Evolutionary conservation across 2,329 filamentous ascomycete genomes (phyloP), one percentile per base, ranked within the genome.

Genomic region (Moelleriella libera): DNA sequence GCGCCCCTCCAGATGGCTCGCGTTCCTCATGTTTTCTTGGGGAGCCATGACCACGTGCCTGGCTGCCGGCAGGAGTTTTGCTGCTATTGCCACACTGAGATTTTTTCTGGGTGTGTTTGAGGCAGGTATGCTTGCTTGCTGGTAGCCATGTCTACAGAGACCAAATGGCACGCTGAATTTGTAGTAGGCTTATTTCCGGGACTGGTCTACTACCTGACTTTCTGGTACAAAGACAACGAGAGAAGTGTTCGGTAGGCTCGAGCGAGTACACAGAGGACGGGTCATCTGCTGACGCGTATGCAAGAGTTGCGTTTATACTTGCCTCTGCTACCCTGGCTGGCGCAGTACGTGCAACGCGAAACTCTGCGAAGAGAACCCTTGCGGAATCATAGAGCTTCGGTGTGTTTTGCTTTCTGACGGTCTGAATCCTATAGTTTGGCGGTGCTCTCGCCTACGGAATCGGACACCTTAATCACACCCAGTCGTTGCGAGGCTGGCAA

Each of bases 391-490:
- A 21, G 21, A 21, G 32, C 31, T 45, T 21, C 21, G 21, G 21
- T 21, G 21, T 21, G 21, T 2, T 21, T 21, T 21, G 21, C 2
- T 21, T 21, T 21, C 34, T 37, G 3, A 37, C 34, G 8, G 12
- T 37, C 21, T 3, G 3, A 21, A 12, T 37, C 34, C 8, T 2
- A 4, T 31, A 63, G 60, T 86, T 80, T 53, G 83, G 83, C 7
- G 84, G 85, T 2, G 71, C 85, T 1, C 74, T 88, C 7, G 84
- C 84, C 1, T 87, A 82, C 51, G 82, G 71, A 1, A 82, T 88
- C 50, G 80, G 81, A 0, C 79, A 82, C 56, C 83, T 88, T 76
- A 79, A 86, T 53, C 72, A 75, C 6, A 61, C 75, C 1, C 62
- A 66, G 0, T 82, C 82, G 2, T 68, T 81, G 28, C 68, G 72